These are phyloP conservation scores for Platanthera zijinensis DNA, from an alignment of 106 monocot species.

Conservation along the genomic window DNA sequence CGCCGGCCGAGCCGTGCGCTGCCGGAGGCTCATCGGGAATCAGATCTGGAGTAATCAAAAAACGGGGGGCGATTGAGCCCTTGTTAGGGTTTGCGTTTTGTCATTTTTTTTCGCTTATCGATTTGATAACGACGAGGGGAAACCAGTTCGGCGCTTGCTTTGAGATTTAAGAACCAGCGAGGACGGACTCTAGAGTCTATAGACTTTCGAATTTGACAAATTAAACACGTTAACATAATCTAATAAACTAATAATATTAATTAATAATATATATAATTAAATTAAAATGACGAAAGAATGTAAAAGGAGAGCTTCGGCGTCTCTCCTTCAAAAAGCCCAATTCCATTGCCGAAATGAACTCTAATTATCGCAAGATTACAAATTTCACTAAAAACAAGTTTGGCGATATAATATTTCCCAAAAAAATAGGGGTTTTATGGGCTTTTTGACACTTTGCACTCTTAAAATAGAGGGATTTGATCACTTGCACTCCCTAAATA, in stretches of 20 bases:
- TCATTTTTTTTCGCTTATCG: background rate
- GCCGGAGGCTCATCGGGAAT: constrained; percentile 24
- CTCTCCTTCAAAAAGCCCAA: background rate
- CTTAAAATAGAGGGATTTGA: too few species aligned
- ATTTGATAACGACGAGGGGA: background rate
- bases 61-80: background rate
- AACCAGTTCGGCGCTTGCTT: background rate
- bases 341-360: too few species aligned
- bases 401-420: too few species aligned
- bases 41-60: background rate
- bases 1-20: constrained; percentile 12
- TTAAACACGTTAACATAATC: background rate
- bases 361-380: too few species aligned
- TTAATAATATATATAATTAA: too few species aligned
- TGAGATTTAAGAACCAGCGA: background rate
- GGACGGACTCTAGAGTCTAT: background rate
- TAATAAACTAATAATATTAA: background rate
- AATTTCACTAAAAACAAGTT: too few species aligned
- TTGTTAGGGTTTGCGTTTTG: background rate
- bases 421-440: too few species aligned
- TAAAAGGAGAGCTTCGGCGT: background rate
- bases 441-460: too few species aligned
- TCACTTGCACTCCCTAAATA: too few species aligned
- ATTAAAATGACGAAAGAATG: background rate
- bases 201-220: background rate